Conservation (phyloP, 345 rosid genomes). For the Citrus sinensis region DVS_A1.0 CM039163.1:40753501-40754000, state of each 20-base stretch:
- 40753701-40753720: constrained; percentile 53
- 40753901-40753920: not conserved
- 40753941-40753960: constrained; percentile 2
- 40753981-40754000: not conserved
- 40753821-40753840: constrained; percentile 1
- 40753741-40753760: constrained; percentile 8
- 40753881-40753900: constrained; percentile 11
- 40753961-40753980: not conserved
- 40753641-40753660: constrained; percentile 85
- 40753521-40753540: constrained; percentile 83
- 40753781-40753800: constrained; percentile 13
- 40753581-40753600: constrained; percentile 87
- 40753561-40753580: constrained; percentile 81
- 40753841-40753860: constrained; percentile 7
- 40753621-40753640: constrained; percentile 88
- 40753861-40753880: constrained; percentile 14
- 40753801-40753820: not conserved
- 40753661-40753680: constrained; percentile 90
- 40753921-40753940: constrained; percentile 9
- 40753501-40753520: constrained; percentile 90
- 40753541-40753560: constrained; percentile 69
- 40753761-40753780: not conserved
- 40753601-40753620: constrained; percentile 97
- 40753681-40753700: constrained; percentile 65
- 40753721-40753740: constrained; percentile 28